Base-by-base conservation (phyloP, 169 alveolate species). In the Plasmodium gonderi region DNA sequence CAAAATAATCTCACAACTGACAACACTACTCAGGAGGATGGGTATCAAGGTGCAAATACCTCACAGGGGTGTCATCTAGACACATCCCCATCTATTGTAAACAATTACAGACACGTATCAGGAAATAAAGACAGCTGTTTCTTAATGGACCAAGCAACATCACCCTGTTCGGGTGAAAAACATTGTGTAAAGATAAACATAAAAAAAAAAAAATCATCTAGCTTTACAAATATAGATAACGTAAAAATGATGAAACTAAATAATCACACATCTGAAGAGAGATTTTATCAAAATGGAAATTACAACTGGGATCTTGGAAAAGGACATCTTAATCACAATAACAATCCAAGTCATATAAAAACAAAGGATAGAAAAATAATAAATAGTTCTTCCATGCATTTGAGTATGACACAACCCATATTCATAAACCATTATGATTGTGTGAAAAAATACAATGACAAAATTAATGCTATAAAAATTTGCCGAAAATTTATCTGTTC, bases 401-500 rank as follows among this genome's bases (percentile, higher is more conserved):
- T 11, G 38, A 60, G 36, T 0, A 60, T 29, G 1, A 8, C 72
- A 17, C 40, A n/a, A n/a, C n/a, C n/a, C n/a, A n/a, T 60, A 8
- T 60, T 2, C 72, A 20, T 7, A 6, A 7, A 29, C 72, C 72
- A 60, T 60, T 60, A 7, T 0, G 36, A 60, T 23, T 7, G 40
- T n/a, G n/a, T 60, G 9, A 60, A 6, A 3, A 60, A 60, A 29
- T 2, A 12, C 31, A 47, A 69, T 14, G 8, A 17, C n/a, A 69
- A 82, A 82, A 69, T 45, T 29, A 69, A 69, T 31, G 60, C 60
- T 14, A 82, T 82, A 20, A 82, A 33, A 44, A 67, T 49, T 3
- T 40, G 42, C 7, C 49, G 40, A 69, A 82, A 68, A 12, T 82
- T 82, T 17, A 14, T 68, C n/a, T 82, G 82, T 8, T 60, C 72